Evolutionary conservation across 129 eudicot genomes (phyloP), one percentile per base, ranked within the genome.

Genomic region (Centella asiatica): DNA sequence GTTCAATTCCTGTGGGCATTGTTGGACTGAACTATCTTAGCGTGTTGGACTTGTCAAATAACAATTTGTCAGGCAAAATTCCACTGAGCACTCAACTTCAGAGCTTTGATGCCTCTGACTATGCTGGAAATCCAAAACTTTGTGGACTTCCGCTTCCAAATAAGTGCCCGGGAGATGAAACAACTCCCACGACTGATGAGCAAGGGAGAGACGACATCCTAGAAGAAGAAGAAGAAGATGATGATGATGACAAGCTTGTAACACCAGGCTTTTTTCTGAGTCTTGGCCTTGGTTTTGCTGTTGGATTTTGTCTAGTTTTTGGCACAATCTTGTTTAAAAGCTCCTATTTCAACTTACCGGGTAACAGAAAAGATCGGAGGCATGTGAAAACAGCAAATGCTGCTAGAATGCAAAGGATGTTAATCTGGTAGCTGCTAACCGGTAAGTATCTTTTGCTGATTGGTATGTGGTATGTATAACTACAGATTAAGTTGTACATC

Each of bases 1-100:
- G 55, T 63, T 4, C 9, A 19, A 63, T 77, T 23, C 77, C 81
- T 5, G 18, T 47, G 6, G 61, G 75, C 67, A 23, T 44, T 42
- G 26, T 4, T 63, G 14, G n/a, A 28, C 19, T 63, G 17, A 45
- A 18, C 54, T 63, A 36, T 49, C 68, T 63, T 32, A 44, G 56
- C 4, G 54, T 44, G 11, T 46, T 63, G 68, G 68, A 63, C 68
- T 63, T 63, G 57, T 63, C 68, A 27, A 44, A 63, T 1, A 63
- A 63, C 57, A 28, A 44, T 19, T 29, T 63, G n/a, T 63, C 68
- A 3, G 56, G 56, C 18, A 45, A 63, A 45, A 46, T 63, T 29
- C 68, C 68, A 44, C 46, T 26, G n/a, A 46, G 68, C 56, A 63
- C 68, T 22, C 68, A 63, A 46, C 44, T 63, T 26, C 68, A 63